Evolutionary conservation across 768 basidiomycete species (phyloP), one percentile per base, ranked within the genome.

Genomic region (Naematelia encephala): DNA sequence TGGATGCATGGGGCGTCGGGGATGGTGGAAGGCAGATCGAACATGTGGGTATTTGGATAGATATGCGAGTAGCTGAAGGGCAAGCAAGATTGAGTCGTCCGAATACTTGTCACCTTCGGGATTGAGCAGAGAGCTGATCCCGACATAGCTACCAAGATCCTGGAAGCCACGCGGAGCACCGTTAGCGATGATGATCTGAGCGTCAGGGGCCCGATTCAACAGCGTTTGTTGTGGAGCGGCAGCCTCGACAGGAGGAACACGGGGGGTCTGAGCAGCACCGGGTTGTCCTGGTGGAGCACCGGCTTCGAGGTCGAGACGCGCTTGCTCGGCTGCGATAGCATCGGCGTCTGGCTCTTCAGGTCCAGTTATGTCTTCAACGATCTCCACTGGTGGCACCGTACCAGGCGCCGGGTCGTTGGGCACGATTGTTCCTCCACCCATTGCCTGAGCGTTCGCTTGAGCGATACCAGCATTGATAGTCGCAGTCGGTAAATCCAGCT

Each of bases 41-140:
- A 98, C 94, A 75, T 98, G 94, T 0, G 96, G 92, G 74, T 99
- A 98, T 77, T 99, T 98, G 79, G 88, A 91, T 16, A 98, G 82
- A 73, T 99, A 98, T 2, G 96, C 96, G 1, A 99, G 82, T 1
- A 98, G 85, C 75, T 99, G 94, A 12, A 99, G 79, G 19, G 87
- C 85, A 8, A 93, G 83, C 1, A 98, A 80, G 0, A 98, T 90
- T 62, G 96, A 93, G 69, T 99, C 94, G 73, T 98, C 92, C 25
- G 90, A 84, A 78, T 93, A 96, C 0, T 68, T 70, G 25, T 77
- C 74, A 26, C 62, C 69, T 42, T 74, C 62, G 44, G 69, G 60
- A 52, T 75, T 66, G 55, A 70, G 65, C 2, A 69, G 29, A 10
- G 65, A 64, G 25, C 59, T 65, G 34, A 70, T 64, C 26, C 67